Evolutionary conservation across 345 rosid species (phyloP), one percentile per base, ranked within the genome.

Genomic region (Cochlearia excelsa): DNA sequence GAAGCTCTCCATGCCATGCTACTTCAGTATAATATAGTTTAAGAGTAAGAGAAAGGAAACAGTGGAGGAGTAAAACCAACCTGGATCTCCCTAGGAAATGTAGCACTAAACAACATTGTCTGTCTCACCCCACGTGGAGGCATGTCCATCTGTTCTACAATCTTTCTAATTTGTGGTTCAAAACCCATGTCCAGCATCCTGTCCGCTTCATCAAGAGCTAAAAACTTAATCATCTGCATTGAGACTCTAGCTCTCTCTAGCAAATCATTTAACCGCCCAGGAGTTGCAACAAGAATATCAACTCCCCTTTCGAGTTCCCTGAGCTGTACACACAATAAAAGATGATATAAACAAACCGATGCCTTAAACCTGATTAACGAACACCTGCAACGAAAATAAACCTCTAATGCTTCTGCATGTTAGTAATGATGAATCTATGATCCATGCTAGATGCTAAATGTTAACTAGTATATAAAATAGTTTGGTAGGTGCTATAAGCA

Each of bases 101-200:
- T 93, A 50, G 99, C 99, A 75, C 99, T 93, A 61, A 93, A 93
- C 72, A 93, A 74, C 99, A 93, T 87, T 30, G 99, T 93, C 71
- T 93, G 99, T 71, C 99, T 79, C 30, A 60, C 77, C 26, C 97
- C 97, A 7, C 84, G 77, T 27, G 80, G 88, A 51, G 99, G 97
- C 99, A 93, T 93, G 73, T 89, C 99, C 89, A 80, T 87, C 74
- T 93, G 88, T 67, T 93, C 91, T 47, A 93, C 99, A 51, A 93
- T 93, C 67, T 89, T 93, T 66, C 99, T 81, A 54, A 93, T 93
- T 64, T 93, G 99, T 38, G 99, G 99, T 75, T 93, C 99, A 80
- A 93, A 93, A 46, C 99, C 99, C 99, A 93, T 93, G 75, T 93
- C 99, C 58, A 93, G 79, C 99, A 93, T 93, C 68, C 99, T 80